phyloP scores from a whole-genome alignment of 805 yeast genomes.

The Candida silvatica region DNA sequence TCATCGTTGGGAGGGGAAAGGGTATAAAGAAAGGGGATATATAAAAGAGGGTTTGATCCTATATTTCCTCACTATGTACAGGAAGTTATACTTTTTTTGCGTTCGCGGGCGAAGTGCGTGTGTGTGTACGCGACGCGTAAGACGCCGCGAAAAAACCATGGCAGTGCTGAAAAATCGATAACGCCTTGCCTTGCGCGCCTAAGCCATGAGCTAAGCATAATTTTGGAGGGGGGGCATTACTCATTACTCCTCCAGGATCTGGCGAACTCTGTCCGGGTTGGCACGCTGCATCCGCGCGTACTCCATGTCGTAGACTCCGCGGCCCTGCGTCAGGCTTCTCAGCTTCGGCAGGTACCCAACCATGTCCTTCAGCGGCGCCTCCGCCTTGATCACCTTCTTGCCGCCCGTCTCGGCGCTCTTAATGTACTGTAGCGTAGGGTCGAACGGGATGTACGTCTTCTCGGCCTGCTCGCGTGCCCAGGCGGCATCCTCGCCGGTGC shows the following conservation, averaged over 20 bases:
- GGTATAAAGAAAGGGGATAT: too few species aligned
- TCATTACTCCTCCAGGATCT: slow-evolving; percentile 22
- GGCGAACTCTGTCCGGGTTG: slow-evolving; percentile 38
- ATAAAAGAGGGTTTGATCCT: too few species aligned
- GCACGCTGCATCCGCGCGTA: slow-evolving; percentile 68
- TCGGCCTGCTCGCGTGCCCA: slow-evolving; percentile 53
- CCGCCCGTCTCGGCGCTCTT: slow-evolving; percentile 17
- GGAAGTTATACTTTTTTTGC: too few species aligned
- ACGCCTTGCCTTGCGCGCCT: too few species aligned
- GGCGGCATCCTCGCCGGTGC: slow-evolving; percentile 24
- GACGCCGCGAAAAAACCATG: too few species aligned
- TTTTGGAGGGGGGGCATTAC: too few species aligned
- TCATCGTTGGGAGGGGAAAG: not conserved
- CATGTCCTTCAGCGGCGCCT: slow-evolving; percentile 84
- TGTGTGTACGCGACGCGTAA: too few species aligned
- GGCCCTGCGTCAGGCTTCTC: slow-evolving; percentile 81
- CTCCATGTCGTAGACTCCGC: slow-evolving; percentile 77
- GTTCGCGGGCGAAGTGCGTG: too few species aligned
- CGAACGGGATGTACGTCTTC: slow-evolving; percentile 65
- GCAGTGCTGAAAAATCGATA: too few species aligned
- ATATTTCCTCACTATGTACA: not conserved
- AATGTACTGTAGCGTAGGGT: slow-evolving; percentile 43
- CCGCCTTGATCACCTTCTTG: slow-evolving; percentile 60
- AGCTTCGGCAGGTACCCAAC: slow-evolving; percentile 75
- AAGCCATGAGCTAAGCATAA: too few species aligned